These are phyloP conservation scores for Serpula lacrymans DNA, from an alignment of 768 basidiomycete species.

Conservation along the genomic window DNA sequence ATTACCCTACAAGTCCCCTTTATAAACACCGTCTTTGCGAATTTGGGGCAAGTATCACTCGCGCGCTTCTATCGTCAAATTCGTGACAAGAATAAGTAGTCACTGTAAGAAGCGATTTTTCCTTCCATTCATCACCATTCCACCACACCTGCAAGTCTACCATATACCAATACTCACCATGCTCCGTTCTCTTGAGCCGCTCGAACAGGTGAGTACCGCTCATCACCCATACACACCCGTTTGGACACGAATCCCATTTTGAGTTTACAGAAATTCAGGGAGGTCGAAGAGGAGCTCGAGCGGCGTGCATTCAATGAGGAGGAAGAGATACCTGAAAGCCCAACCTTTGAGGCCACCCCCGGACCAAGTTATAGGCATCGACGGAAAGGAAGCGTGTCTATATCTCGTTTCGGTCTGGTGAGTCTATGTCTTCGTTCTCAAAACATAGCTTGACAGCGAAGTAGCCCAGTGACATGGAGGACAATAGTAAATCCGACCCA, in stretches of 20 bases:
- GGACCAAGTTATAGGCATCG: slow-evolving; percentile 30
- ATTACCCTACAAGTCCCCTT: background rate
- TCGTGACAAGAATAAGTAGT: background rate
- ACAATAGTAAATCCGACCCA: slow-evolving; percentile 17
- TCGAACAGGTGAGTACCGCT: slow-evolving; percentile 24
- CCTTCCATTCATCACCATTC: background rate
- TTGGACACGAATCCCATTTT: background rate
- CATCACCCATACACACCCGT: background rate
- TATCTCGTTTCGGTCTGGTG: slow-evolving; percentile 62
- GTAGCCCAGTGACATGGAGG: slow-evolving; percentile 17
- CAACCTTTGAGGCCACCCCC: slow-evolving; percentile 16
- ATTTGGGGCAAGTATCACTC: slow-evolving; percentile 7
- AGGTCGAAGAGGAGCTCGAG: slow-evolving; percentile 56
- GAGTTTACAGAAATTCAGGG: slow-evolving; percentile 47
- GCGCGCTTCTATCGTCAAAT: slow-evolving; percentile 6
- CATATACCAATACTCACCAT: slow-evolving; percentile 9
- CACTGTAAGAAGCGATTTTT: slow-evolving; percentile 1
- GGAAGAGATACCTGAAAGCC: slow-evolving; percentile 12
- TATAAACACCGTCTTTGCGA: slow-evolving; percentile 4
- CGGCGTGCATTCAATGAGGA: slow-evolving; percentile 40
- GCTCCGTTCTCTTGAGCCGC: slow-evolving; percentile 19
- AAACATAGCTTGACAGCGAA: slow-evolving; percentile 3
- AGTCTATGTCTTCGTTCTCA: slow-evolving; percentile 11
- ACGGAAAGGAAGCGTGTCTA: slow-evolving; percentile 51
- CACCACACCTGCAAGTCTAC: background rate